Conservation (phyloP, 768 basidiomycete species). For the Amanita molliuscula region DNA sequence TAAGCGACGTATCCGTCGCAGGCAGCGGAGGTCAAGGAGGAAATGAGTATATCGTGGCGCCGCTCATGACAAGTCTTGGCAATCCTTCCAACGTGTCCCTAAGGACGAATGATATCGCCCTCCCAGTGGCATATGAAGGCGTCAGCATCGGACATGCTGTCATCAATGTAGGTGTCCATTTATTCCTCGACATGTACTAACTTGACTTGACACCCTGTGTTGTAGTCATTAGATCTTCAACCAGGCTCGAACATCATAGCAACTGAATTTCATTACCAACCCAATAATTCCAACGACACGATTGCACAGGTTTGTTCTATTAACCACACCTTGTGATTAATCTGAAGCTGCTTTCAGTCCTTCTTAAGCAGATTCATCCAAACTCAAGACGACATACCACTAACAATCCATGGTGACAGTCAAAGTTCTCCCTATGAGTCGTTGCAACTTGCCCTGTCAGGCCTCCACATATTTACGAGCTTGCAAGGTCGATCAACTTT, state of each 20-base stretch:
- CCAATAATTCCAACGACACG: slow-evolving; percentile 56
- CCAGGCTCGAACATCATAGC: slow-evolving; percentile 45
- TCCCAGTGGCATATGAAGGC: slow-evolving; percentile 48
- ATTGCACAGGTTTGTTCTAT: slow-evolving; percentile 34
- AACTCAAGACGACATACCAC: slow-evolving; percentile 31
- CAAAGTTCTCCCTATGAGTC: slow-evolving; percentile 54
- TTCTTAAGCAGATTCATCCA: slow-evolving; percentile 57
- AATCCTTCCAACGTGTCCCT: slow-evolving; percentile 66
- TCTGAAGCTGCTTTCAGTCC: slow-evolving; percentile 17
- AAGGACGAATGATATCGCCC: slow-evolving; percentile 42
- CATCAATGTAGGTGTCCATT: slow-evolving; percentile 34
- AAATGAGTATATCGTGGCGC: slow-evolving; percentile 44
- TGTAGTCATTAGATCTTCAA: slow-evolving; percentile 42
- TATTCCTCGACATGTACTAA: background rate
- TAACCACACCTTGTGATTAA: background rate
- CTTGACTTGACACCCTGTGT: background rate
- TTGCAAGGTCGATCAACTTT: slow-evolving; percentile 29
- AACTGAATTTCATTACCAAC: slow-evolving; percentile 61
- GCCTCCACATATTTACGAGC: slow-evolving; percentile 38
- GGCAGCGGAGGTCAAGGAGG: slow-evolving; percentile 61
- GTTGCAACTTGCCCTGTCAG: slow-evolving; percentile 42
- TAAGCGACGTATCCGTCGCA: slow-evolving; percentile 48
- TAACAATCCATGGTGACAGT: slow-evolving; percentile 51
- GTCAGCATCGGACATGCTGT: slow-evolving; percentile 48
- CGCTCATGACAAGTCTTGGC: slow-evolving; percentile 44